Conservation (phyloP, 495 filamentous ascomycete species). For the Neohortaea acidophila region DNA sequence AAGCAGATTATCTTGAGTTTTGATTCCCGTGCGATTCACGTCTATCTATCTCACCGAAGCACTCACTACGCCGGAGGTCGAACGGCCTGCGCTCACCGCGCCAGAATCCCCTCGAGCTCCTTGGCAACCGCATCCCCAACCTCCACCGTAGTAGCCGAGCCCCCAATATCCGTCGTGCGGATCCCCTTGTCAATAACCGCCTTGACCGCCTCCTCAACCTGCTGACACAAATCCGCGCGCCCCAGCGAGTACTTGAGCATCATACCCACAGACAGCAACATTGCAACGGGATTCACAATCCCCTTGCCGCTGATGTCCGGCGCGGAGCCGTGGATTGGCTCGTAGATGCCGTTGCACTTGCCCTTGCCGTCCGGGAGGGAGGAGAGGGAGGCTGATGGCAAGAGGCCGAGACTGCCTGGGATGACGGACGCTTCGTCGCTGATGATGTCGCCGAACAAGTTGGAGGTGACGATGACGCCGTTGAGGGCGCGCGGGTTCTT, state of each 20-base stretch:
- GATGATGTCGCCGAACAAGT: conserved; percentile 94
- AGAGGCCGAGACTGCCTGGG: conserved; percentile 73
- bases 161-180: conserved; percentile 67
- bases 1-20: too few relatives aligned
- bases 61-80: too few relatives aligned
- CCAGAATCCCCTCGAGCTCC: conserved; percentile 45
- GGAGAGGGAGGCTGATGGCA: conserved; percentile 78
- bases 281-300: conserved; percentile 67
- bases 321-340: conserved; percentile 84
- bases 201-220: conserved; percentile 68
- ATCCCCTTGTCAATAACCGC: conserved; percentile 59
- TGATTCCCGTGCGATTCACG: too few relatives aligned
- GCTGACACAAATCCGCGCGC: conserved; percentile 53
- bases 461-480: conserved; percentile 84
- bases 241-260: conserved; percentile 82
- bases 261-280: conserved; percentile 78
- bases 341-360: conserved; percentile 77
- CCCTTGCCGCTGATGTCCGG: conserved; percentile 74
- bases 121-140: conserved; percentile 69
- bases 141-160: conserved; percentile 52
- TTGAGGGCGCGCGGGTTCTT: conserved; percentile 86
- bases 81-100: too few relatives aligned
- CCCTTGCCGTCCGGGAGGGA: conserved; percentile 70
- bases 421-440: conserved; percentile 94
- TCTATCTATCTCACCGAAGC: too few relatives aligned